These are phyloP conservation scores for Acanthamoeba healyi DNA, from an alignment of 208 protist species.

Conservation along the genomic window DNA sequence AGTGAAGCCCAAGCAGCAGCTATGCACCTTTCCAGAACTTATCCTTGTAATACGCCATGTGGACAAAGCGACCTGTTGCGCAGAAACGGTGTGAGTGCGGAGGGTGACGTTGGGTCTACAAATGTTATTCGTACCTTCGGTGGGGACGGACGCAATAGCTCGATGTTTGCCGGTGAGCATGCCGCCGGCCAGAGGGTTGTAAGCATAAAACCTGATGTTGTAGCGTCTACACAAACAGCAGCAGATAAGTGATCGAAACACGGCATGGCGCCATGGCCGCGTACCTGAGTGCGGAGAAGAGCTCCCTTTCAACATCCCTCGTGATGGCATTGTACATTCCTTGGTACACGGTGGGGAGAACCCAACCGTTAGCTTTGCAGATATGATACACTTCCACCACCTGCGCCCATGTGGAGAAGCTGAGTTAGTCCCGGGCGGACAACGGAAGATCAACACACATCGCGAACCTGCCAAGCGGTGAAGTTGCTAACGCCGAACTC, in stretches of 20 bases:
- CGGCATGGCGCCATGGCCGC: too few relatives aligned
- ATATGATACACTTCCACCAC: constrained; percentile 69
- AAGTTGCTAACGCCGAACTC: constrained; percentile 69
- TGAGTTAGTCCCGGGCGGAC: too few relatives aligned
- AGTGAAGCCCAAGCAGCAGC: background rate
- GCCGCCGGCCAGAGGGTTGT: constrained; percentile 63
- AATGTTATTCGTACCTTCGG: background rate
- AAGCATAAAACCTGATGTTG: constrained; percentile 65
- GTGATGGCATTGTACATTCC: constrained; percentile 73
- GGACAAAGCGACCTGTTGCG: constrained; percentile 14
- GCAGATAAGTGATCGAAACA: background rate
- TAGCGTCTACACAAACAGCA: constrained; percentile 5
- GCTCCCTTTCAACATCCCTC: constrained; percentile 46
- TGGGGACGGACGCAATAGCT: background rate
- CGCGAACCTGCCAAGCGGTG: constrained; percentile 37
- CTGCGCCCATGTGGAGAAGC: too few relatives aligned
- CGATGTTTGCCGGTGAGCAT: constrained; percentile 49
- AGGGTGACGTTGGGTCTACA: background rate
- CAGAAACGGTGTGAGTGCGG: background rate
- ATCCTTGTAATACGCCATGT: constrained; percentile 53
- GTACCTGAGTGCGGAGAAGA: constrained; percentile 42
- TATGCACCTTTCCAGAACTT: constrained; percentile 42
- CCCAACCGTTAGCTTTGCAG: constrained; percentile 64
- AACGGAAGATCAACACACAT: background rate
- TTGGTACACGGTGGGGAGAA: constrained; percentile 64